Evolutionary conservation across 208 protist species (phyloP).

Genomic region (Histomonas meleagridis): DNA sequence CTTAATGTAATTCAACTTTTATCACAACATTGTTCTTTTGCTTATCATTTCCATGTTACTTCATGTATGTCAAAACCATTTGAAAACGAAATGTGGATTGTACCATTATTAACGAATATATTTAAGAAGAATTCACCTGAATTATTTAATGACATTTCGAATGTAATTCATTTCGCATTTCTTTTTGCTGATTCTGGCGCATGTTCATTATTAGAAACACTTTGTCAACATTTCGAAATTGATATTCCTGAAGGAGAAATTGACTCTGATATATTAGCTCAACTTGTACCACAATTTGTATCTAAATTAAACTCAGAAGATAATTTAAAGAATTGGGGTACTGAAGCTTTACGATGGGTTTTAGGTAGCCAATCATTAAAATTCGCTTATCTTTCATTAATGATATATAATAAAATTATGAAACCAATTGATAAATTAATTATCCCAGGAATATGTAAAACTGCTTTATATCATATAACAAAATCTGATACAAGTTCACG

Average conservation of each 20-base stretch:
- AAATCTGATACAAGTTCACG: neutral
- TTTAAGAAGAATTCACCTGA: neutral
- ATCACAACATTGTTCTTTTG: neutral
- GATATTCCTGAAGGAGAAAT: neutral
- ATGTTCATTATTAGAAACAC: neutral
- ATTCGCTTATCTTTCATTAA: neutral
- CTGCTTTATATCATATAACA: neutral
- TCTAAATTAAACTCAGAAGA: neutral
- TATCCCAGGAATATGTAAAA: neutral
- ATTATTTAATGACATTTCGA: neutral
- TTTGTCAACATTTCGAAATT: neutral
- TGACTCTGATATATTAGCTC: too few relatives aligned
- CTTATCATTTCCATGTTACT: neutral
- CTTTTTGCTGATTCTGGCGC: neutral
- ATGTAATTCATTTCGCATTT: neutral
- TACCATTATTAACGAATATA: neutral
- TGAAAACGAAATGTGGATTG: neutral
- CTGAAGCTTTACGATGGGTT: neutral
- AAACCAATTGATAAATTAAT: neutral
- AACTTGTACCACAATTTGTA: too few relatives aligned
- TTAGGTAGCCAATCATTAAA: neutral
- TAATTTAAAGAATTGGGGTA: neutral
- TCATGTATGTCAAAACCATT: too few relatives aligned
- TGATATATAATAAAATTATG: neutral
- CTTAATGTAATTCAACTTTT: neutral